phyloP scores from a whole-genome alignment of 2,329 filamentous ascomycete genomes.

The Penicillium hordei region DNA sequence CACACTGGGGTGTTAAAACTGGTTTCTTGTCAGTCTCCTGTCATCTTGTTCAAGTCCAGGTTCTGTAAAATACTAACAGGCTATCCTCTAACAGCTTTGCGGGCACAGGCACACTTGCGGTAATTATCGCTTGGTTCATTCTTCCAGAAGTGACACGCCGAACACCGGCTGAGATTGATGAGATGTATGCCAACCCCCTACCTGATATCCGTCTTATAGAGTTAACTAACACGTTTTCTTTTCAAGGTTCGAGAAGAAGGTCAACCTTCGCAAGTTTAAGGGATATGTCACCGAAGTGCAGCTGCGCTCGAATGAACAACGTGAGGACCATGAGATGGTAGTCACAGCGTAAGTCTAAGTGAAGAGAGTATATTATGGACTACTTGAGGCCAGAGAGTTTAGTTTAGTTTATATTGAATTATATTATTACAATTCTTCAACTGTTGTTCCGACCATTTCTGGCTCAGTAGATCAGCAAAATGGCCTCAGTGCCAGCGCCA shows the following conservation, averaged over 20 bases:
- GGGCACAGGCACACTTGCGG: constrained; percentile 31
- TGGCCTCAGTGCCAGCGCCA: too few species aligned
- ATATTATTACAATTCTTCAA: background rate
- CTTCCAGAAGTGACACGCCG: constrained; percentile 56
- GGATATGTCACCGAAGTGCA: constrained; percentile 40
- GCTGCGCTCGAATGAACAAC: constrained; percentile 25
- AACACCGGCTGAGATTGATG: constrained; percentile 52
- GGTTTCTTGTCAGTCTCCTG: constrained; percentile 44
- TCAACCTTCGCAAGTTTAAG: constrained; percentile 40
- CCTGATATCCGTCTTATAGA: background rate
- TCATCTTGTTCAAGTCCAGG: background rate
- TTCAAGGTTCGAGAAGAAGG: constrained; percentile 37
- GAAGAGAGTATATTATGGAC: background rate
- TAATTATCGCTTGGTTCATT: constrained; percentile 46
- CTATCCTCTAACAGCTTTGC: constrained; percentile 33
- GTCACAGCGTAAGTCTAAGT: background rate
- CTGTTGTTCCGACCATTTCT: background rate
- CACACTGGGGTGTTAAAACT: constrained; percentile 48
- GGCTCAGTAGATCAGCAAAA: too few species aligned
- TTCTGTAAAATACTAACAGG: background rate
- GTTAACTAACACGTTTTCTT: background rate
- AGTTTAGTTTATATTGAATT: background rate
- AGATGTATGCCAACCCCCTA: constrained; percentile 32
- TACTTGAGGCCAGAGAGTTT: too few species aligned
- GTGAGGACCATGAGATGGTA: constrained; percentile 14